Evolutionary conservation across 2,329 filamentous ascomycete species (phyloP), one percentile per base, ranked within the genome.

Genomic region (Cladosporium cucumerinum): DNA sequence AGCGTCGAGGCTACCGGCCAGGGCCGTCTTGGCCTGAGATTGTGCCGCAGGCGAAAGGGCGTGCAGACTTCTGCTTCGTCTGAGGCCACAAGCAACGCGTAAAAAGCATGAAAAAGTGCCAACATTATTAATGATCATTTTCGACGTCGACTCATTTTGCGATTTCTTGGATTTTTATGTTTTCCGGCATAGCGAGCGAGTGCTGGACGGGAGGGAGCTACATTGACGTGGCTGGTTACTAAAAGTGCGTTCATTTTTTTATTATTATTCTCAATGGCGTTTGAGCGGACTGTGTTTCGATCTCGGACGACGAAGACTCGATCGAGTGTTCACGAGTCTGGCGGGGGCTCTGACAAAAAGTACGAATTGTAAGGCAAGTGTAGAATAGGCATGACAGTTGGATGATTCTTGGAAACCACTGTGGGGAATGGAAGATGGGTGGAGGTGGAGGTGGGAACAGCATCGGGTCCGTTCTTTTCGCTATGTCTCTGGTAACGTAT

Each of bases 21-120:
- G 7, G 72, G 77, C 32, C 74, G 75, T 46, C 78, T 76, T 11
- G 79, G 79, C 6, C 75, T 76, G 64, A 71, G 73, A 39, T 66
- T 81, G 30, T 68, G 66, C 30, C 71, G 75, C 10, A 68, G 66
- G 28, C 69, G 68, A 57, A 67, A 67, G 48, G 74, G 71, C 28
- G 69, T 74, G 36, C 71, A 74, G 26, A 76, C 74, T 3, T 73
- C 74, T 5, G 69, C 68, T 28, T 62, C 60, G 8, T 43, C 32
- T 25, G 60, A 62, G n/a, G 72, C 65, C 57, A 69, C 70, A 16
- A 69, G 66, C 39, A 66, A 64, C 23, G 69, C 66, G 11, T 57
- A 14, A 66, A 65, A 54, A 49, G 36, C 30, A 30, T 32, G 32
- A 46, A 51, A 32, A 25, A 39, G 36, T 28, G 8, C n/a, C 14